Base-by-base conservation (phyloP, 768 basidiomycete genomes). In the Russula dissimulans region DNA sequence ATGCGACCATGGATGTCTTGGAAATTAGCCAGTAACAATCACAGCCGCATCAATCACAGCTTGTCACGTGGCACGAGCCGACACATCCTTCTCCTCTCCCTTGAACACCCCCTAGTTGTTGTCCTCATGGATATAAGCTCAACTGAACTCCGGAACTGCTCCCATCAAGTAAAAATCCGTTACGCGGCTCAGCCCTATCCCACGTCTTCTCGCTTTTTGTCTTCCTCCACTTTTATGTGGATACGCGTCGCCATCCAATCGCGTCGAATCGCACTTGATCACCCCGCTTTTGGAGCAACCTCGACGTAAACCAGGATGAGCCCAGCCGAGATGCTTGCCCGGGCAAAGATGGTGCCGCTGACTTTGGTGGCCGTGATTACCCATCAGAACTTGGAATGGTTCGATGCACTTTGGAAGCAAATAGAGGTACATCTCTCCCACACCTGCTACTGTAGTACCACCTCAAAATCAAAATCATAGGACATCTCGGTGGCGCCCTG, bases 251-350 rank as follows among this genome's bases (percentile, higher is more conserved):
- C n/a, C 62, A 32, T 11, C 54, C 14, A 42, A n/a, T 63, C 59
- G 62, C 62, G 59, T 14, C 54, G 60, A 9, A 54, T 60, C 15
- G 62, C 62, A 22, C 55, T 63, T 31, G 14, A 39, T 10, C 45
- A 56, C n/a, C 59, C 32, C 41, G 44, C 15, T 36, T 63, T 31
- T 63, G 59, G 59, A 53, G 54, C 18, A 39, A 51, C 29, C 17
- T 63, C 39, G 18, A 56, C 9, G 56, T 63, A 32, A n/a, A 39
- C 49, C 14, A 54, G 9, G 8, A 8, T 59, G 14, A 56, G 39
- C 1, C 5, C 34, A 11, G 10, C 22, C 14, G 49, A 52, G 42
- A 57, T 63, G n/a, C 54, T 60, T 6, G 11, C 44, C 6, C 62
- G 62, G 18, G 48, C 62, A 3, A 56, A 49, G 49, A 53, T 4